A percentile compares a stretch with the other conserved stretches of the same genome.
phyloP scores from a whole-genome alignment of 31 red algal genomes.

The Asparagopsis taxiformis region DNA sequence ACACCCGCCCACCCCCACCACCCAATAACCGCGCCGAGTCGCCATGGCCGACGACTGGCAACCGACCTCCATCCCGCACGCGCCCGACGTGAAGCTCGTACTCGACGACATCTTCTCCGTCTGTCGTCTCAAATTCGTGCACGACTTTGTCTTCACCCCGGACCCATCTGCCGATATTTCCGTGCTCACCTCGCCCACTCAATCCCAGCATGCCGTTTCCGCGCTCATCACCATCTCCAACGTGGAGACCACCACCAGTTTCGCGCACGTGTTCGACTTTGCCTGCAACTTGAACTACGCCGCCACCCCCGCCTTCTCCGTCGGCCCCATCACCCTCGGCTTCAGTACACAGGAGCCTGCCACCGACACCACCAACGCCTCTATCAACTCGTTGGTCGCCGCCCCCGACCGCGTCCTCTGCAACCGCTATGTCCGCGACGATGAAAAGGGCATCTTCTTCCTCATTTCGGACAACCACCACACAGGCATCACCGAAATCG shows the following conservation, averaged over 20 bases:
- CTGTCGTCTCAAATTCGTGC: constrained; percentile 28
- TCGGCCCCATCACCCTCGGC: constrained; percentile 15
- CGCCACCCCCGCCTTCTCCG: constrained; percentile 18
- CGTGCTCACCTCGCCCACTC: constrained; percentile 25
- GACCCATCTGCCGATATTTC: constrained; percentile 33
- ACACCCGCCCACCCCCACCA: not conserved
- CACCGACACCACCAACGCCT: not conserved
- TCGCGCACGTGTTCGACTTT: constrained; percentile 30
- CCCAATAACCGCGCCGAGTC: not conserved
- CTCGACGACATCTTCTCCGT: constrained; percentile 39
- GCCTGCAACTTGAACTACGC: constrained; percentile 5
- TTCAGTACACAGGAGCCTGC: constrained; percentile 11
- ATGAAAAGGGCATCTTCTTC: constrained; percentile 10
- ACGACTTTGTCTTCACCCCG: constrained; percentile 34
- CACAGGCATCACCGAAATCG: constrained; percentile 29
- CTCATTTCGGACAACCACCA: constrained; percentile 11
- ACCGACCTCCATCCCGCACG: not conserved
- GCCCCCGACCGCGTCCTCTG: not conserved
- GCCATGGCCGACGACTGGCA: constrained; percentile 1
- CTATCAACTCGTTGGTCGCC: constrained; percentile 6
- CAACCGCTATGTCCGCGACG: constrained; percentile 17
- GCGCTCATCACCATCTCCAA: constrained; percentile 21
- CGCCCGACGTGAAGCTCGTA: constrained; percentile 12
- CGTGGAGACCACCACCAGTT: constrained; percentile 7
- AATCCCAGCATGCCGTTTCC: constrained; percentile 36